Base-by-base conservation (phyloP, 495 filamentous ascomycete species). In the Trichoderma erinaceum region DNA sequence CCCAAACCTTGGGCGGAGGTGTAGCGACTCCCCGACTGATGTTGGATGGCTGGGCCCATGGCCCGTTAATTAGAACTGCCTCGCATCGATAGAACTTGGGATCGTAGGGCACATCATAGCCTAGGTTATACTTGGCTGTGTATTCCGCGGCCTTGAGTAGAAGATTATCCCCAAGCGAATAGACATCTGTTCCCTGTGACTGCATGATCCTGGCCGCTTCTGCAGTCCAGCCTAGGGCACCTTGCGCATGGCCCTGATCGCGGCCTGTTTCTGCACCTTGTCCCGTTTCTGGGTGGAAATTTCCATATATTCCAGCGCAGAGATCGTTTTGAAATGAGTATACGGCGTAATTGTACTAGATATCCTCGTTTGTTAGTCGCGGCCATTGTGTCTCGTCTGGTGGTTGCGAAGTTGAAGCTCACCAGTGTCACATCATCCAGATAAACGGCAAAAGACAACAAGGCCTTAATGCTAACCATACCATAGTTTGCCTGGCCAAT, bases 401-500 rank as follows among this genome's bases (percentile, higher is more conserved):
- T 32, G 41, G 41, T 23, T 38, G 27, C 41, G 23, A 46, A 11
- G 27, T 66, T n/a, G 64, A 74, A 75, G 41, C 78, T 79, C 58
- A 76, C 78, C 68, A 78, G 65, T 12, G 68, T 65, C 25, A 79
- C 73, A 66, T 79, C 78, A 21, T 80, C 75, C 15, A 79, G 70
- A 65, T 80, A 80, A 12, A 78, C 76, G 5, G 77, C 74, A 68
- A 80, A 78, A 23, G 68, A 74, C n/a, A 81, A 52, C 13, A 79
- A 67, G 0, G 75, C 70, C 44, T 76, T 75, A 44, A 79, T 79
- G 63, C 74, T 75, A 11, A 69, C 73, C 66, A 75, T 69, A n/a
- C 74, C 72, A 63, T 76, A 76, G 56, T 76, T 75, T 1, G 71
- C 77, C 65, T 81, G 78, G 2, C 78, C 76, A 65, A 77, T 74